Evolutionary conservation across 2,329 filamentous ascomycete genomes (phyloP), one percentile per base, ranked within the genome.

Genomic region (Sarocladiaceae sp.): DNA sequence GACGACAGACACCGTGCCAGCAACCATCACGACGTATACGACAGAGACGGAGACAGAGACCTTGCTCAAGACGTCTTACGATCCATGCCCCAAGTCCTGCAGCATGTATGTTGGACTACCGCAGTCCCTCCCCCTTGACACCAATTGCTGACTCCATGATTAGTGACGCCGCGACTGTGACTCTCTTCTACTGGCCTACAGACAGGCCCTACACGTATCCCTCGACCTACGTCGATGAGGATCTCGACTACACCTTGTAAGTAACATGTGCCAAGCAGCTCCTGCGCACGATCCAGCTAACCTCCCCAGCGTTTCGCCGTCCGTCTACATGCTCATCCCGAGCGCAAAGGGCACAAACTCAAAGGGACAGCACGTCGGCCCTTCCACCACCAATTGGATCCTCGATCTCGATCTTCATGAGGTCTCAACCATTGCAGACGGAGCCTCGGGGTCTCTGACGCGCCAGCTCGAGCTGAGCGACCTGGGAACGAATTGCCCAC

Each of bases 301-400:
- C n/a, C n/a, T 35, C 19, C 11, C 23, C 37, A 41, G 37, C 23
- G 15, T 41, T 10, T 41, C 37, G 9, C 37, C 37, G 6, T 41
- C 37, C 3, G 37, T 41, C n/a, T 41, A 41, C 37, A 41, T 41
- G 37, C 37, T 41, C 37, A 41, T 41, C 23, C 37, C 37, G 19
- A 41, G 37, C 37, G 37, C 37, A 4, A 41, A 41, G 20, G 37
- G 37, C 23, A 41, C 37, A 6, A 41, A 41, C 15, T 26, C 37
- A 13, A 27, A 29, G 20, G 37, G 37, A 10, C 37, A 41, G 23
- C 37, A 41, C 15, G 37, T 41, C 13, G 37, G 37, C n/a, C 37
- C 37, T 11, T 41, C 37, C 6, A 41, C 37, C 4, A 41, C 37
- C 23, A 27, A 41, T n/a, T 41, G 37, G 37, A 41, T 41, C 13